These are phyloP conservation scores for Sugiyamaella japonica DNA, from an alignment of 1,139 yeast species.

Conservation along the genomic window DNA sequence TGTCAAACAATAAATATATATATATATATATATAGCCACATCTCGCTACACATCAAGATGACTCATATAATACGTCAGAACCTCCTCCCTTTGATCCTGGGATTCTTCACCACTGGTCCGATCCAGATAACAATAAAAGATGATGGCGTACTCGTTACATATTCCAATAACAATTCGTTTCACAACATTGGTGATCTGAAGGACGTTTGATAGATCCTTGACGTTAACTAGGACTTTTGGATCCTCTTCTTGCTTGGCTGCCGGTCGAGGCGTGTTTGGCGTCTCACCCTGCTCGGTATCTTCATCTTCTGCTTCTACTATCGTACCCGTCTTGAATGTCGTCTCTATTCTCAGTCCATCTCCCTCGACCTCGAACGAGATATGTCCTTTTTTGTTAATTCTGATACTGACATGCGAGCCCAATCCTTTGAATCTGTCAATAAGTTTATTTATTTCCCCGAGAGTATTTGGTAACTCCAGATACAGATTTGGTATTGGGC, in stretches of 20 bases:
- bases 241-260: constrained; percentile 1
- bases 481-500: constrained; percentile 31
- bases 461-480: constrained; percentile 19
- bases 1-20: constrained; percentile 37
- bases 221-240: constrained; percentile 28
- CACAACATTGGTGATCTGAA: constrained; percentile 34
- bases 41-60: constrained; percentile 24
- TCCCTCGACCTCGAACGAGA: constrained; percentile 32
- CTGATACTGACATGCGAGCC: constrained; percentile 26
- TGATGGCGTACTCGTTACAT: constrained; percentile 35
- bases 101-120: constrained; percentile 27
- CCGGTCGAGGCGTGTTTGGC: neutral
- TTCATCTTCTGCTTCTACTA: constrained; percentile 28
- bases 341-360: constrained; percentile 34
- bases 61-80: constrained; percentile 31
- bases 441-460: constrained; percentile 1
- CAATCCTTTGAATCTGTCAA: constrained; percentile 22
- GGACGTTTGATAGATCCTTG: constrained; percentile 40
- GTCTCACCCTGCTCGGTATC: neutral
- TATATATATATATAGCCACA: neutral
- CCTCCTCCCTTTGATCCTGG: constrained; percentile 23
- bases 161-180: constrained; percentile 40
- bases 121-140: constrained; percentile 38
- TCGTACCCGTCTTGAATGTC: constrained; percentile 33
- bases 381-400: constrained; percentile 31